phyloP scores from a whole-genome alignment of 306 rosid genomes.

The Begonia peltatifolia region DNA sequence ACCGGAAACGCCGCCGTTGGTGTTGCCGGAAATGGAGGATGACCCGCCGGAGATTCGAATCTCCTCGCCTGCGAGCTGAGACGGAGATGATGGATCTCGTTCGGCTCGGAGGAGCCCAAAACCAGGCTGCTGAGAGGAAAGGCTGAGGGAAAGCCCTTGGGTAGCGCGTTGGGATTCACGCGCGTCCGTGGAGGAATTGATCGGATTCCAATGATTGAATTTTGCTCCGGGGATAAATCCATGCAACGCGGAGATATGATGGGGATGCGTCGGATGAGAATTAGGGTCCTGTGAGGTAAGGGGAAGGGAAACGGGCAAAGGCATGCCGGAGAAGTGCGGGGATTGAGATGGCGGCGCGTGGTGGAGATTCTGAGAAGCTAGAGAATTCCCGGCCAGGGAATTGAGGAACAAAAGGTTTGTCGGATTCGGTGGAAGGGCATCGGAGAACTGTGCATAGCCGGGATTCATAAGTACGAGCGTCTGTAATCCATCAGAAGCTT shows the following conservation, averaged over 20 bases:
- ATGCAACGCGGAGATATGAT: conserved; percentile 61
- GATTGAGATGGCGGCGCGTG: conserved; percentile 60
- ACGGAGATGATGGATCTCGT: conserved; percentile 21
- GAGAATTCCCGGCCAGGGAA: conserved; percentile 23
- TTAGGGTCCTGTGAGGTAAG: conserved; percentile 26
- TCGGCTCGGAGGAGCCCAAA: conserved; percentile 41
- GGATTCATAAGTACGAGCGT: conserved; percentile 90
- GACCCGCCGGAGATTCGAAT: conserved; percentile 51
- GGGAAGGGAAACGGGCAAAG: conserved; percentile 14
- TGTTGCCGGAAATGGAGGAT: conserved; percentile 47
- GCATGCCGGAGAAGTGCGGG: conserved; percentile 60
- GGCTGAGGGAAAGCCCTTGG: conserved; percentile 56
- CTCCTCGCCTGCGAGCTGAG: conserved; percentile 38
- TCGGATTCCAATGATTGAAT: conserved; percentile 57
- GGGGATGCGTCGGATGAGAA: conserved; percentile 32
- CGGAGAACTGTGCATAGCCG: conserved; percentile 64
- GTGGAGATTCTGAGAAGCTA: conserved; percentile 20
- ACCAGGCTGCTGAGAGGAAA: conserved; percentile 57
- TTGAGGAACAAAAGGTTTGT: conserved; percentile 42
- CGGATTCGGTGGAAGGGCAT: conserved; percentile 26
- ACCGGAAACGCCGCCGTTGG: conserved; percentile 60
- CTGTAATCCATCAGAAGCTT: conserved; percentile 61
- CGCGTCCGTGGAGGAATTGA: conserved; percentile 43
- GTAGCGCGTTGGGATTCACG: conserved; percentile 63
- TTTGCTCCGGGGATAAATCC: conserved; percentile 61